Conservation (phyloP, 148 eudicot species). For the Fallopia convolvulus region DNA sequence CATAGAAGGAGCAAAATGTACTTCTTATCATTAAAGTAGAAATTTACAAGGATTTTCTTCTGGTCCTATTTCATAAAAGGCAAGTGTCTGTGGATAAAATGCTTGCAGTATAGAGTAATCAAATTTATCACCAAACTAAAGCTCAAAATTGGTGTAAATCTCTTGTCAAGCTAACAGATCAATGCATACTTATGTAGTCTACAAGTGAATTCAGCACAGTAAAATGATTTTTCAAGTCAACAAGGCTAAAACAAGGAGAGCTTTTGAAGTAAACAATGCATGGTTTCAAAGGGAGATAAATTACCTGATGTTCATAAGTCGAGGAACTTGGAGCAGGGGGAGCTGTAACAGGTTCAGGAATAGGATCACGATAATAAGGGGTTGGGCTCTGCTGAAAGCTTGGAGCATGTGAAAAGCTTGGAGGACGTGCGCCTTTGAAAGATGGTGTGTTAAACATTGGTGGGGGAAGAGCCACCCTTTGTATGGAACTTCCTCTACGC, state of each 20-base stretch:
- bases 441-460: conserved; percentile 40
- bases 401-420: conserved; percentile 25
- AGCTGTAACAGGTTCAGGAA: conserved; percentile 22
- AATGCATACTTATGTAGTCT: background rate
- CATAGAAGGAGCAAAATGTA: background rate
- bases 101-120: background rate
- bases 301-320: conserved; percentile 32
- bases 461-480: conserved; percentile 69
- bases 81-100: background rate
- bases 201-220: background rate
- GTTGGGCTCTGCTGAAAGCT: conserved; percentile 25
- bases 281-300: background rate
- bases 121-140: background rate
- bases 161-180: background rate
- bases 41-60: background rate
- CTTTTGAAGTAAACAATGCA: background rate
- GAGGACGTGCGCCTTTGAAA: conserved; percentile 24
- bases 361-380: conserved; percentile 22
- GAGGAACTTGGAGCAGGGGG: conserved; percentile 23
- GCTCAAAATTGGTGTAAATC: background rate
- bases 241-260: background rate
- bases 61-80: background rate
- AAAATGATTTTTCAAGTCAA: background rate
- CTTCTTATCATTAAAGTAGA: background rate
- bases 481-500: conserved; percentile 48